These are phyloP conservation scores for Ceratocystis smalleyi DNA, from an alignment of 2,329 filamentous ascomycete species.

Conservation along the genomic window DNA sequence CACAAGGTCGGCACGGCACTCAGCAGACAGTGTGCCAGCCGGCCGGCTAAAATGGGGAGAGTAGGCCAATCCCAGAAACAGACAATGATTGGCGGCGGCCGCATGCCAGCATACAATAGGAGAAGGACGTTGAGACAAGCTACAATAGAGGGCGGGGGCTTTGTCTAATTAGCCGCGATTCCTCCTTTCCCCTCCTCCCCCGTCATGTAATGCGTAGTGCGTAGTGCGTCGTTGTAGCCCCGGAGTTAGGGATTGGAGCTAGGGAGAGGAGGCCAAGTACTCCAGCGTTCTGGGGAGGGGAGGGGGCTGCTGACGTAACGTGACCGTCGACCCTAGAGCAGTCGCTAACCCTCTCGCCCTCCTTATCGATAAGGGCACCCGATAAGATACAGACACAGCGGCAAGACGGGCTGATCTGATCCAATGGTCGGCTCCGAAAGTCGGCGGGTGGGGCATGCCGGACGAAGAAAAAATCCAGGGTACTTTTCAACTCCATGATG, in stretches of 20 bases:
- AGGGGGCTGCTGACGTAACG: too few species aligned
- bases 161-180: not conserved
- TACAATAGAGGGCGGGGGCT: not conserved
- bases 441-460: conserved; percentile 3
- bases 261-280: not conserved
- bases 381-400: not conserved
- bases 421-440: conserved; percentile 2
- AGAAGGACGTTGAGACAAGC: not conserved
- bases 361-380: not conserved
- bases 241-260: not conserved
- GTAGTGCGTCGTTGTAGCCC: not conserved
- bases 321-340: too few species aligned
- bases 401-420: not conserved
- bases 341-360: too few species aligned
- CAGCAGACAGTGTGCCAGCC: not conserved
- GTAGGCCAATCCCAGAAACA: not conserved
- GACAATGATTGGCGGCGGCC: not conserved
- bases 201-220: not conserved
- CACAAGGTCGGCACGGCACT: not conserved
- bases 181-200: too few species aligned
- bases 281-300: not conserved
- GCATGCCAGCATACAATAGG: not conserved
- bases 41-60: conserved; percentile 2
- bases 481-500: too few species aligned
- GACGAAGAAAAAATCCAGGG: not conserved